Evolutionary conservation across 106 monocot genomes (phyloP), one percentile per base, ranked within the genome.

Genomic region (Amphibolis antarctica): DNA sequence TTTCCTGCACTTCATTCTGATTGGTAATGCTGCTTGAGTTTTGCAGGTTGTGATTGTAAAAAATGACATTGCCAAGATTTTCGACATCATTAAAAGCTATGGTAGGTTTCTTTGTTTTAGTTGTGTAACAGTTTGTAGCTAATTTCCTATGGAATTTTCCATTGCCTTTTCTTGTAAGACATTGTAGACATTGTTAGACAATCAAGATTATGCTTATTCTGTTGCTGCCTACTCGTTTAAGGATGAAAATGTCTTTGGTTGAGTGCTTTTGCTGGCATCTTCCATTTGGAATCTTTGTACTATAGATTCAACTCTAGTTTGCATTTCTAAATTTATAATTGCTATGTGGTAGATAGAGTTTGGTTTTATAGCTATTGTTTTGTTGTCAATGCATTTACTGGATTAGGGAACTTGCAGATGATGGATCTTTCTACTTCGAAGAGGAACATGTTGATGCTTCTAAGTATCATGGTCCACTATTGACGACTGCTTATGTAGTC

Each of bases 401-500:
- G 42, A 28, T 50, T 26, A 21, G 18, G 21, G 17, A 64, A 73
- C 48, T 42, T 74, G 54, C 72, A 98, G 96, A 81, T 76, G 96
- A 98, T 75, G 96, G 85, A 51, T 69, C 78, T 23, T 83, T 85
- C 10, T 98, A 84, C 80, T 91, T 98, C 61, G 80, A 91, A 63
- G 96, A 90, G 46, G 87, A 98, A 67, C 75, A 82, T 70, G 69
- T 83, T 68, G 84, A 82, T 79, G 61, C 55, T 19, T 76, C 42
- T 73, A 85, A 82, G 45, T 91, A 91, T 60, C 87, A 75, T 56
- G 82, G 91, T 28, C 91, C 96, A 27, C 67, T 98, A 12, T 50
- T 51, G 57, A 83, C 85, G 24, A 79, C 96, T 65, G 65, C 87
- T 60, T 82, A 90, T 42, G 82, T 98, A 19, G 67, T 87, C 44